Percentiles rank a stretch among this genome's conserved stretches.
phyloP scores from a whole-genome alignment of 352 stramenopile species.

The Blastocystis sp. region DNA sequence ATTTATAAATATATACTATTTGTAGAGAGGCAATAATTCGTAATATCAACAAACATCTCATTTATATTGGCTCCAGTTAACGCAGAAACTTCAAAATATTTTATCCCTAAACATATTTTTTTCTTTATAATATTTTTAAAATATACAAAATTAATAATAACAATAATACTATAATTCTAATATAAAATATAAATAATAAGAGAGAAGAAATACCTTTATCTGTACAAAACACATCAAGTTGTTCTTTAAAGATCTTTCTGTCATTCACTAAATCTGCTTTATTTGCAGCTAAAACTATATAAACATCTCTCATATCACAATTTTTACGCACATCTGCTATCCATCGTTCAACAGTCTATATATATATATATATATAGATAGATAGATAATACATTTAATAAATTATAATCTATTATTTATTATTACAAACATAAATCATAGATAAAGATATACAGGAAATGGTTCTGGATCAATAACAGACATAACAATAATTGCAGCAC shows the following conservation, averaged over 20 bases:
- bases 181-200: too few relatives aligned
- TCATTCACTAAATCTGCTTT: slow-evolving; percentile 24
- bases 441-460: slow-evolving; percentile 63
- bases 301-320: slow-evolving; percentile 3
- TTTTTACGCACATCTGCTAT: slow-evolving; percentile 33
- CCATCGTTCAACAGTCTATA: slow-evolving; percentile 32
- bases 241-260: not conserved
- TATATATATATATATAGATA: too few relatives aligned
- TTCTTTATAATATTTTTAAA: too few relatives aligned
- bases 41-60: slow-evolving; percentile 29
- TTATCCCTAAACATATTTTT: too few relatives aligned
- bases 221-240: slow-evolving; percentile 1
- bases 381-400: too few relatives aligned
- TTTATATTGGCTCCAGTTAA: slow-evolving; percentile 10
- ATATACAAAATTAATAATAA: too few relatives aligned
- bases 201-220: slow-evolving; percentile 13
- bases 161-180: too few relatives aligned
- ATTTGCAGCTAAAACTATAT: slow-evolving; percentile 30
- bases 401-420: too few relatives aligned
- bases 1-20: too few relatives aligned
- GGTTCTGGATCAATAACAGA: slow-evolving; percentile 55
- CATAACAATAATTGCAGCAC: slow-evolving; percentile 62
- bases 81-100: slow-evolving; percentile 22
- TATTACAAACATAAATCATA: too few relatives aligned
- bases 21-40: too few relatives aligned